Conservation (phyloP, 2,329 filamentous ascomycete genomes). For the Botrytis fragariae region DNA sequence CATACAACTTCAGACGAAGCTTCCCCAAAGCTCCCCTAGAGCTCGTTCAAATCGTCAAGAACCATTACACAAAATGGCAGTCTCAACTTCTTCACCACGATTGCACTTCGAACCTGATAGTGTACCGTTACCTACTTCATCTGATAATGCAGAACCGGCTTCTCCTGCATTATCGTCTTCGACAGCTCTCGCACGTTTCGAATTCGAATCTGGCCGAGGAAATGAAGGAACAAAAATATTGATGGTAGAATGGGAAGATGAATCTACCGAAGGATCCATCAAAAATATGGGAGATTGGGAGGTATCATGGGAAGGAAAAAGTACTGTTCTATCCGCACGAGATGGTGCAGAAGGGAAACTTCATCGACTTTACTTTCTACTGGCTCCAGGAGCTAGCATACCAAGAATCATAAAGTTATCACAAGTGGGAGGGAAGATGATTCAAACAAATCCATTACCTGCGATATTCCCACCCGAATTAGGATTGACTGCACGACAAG, state of each 20-base stretch:
- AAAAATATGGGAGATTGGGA: conserved; percentile 59
- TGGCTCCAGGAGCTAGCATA: conserved; percentile 69
- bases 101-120: conserved; percentile 32
- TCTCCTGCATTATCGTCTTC: conserved; percentile 48
- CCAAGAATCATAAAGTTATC: conserved; percentile 70
- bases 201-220: conserved; percentile 74
- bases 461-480: conserved; percentile 81
- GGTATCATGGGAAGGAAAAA: conserved; percentile 81
- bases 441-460: conserved; percentile 74
- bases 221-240: conserved; percentile 87
- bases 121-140: conserved; percentile 29
- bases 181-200: conserved; percentile 76
- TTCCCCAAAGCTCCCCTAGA: not conserved
- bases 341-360: conserved; percentile 42
- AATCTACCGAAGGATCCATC: conserved; percentile 48
- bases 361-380: conserved; percentile 72
- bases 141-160: conserved; percentile 30
- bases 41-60: not conserved
- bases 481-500: conserved; percentile 61
- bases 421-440: conserved; percentile 43
- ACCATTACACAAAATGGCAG: conserved; percentile 28
- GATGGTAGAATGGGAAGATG: conserved; percentile 86
- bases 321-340: conserved; percentile 58
- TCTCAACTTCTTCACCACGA: conserved; percentile 29
- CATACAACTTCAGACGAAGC: not conserved